Evolutionary conservation across 805 yeast genomes (phyloP).

Genomic region (Lipomyces sp.): DNA sequence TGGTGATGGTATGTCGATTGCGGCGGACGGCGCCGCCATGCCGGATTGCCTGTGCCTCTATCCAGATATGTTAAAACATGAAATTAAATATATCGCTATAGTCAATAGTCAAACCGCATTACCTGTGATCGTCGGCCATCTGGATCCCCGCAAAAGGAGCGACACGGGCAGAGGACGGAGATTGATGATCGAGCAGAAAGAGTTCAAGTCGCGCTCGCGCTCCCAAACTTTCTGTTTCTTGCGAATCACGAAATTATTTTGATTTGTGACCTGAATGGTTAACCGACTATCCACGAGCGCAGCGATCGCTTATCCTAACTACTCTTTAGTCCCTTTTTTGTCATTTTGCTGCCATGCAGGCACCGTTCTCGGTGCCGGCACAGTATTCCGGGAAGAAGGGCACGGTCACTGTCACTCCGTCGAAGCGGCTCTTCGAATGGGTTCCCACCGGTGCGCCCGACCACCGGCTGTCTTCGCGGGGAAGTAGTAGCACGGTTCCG

Average conservation of each 20-base stretch:
- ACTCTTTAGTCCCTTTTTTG: no score
- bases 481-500: no score
- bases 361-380: conserved; percentile 26
- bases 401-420: conserved; percentile 13
- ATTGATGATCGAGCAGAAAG: background rate
- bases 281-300: no score
- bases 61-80: background rate
- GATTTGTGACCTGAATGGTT: no score
- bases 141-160: no score
- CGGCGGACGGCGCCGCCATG: conserved; percentile 24
- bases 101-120: background rate
- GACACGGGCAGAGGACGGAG: background rate
- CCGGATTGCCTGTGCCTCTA: conserved; percentile 1
- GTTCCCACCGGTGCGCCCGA: conserved; percentile 14
- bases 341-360: conserved; percentile 17
- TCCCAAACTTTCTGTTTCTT: background rate
- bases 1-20: conserved; percentile 1
- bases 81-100: background rate
- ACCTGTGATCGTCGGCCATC: conserved; percentile 10
- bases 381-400: conserved; percentile 27
- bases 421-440: conserved; percentile 22
- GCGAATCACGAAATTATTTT: background rate
- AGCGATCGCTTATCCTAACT: no score
- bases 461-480: background rate
- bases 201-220: background rate